Base-by-base conservation (phyloP, 2,329 filamentous ascomycete genomes). In the Colletotrichum sojae region DNA sequence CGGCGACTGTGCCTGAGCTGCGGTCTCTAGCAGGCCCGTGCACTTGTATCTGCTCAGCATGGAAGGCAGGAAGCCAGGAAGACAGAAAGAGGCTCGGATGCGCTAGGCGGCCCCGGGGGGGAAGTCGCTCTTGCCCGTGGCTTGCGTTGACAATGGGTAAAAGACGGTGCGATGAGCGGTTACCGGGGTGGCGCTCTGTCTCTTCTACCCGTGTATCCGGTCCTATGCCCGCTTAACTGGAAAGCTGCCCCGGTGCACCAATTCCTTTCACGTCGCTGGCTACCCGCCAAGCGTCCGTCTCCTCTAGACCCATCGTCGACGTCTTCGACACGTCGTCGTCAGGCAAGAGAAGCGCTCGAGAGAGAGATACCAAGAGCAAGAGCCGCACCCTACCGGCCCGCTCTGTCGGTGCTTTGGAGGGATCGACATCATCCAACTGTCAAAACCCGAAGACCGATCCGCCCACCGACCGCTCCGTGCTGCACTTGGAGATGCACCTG, bases 141-240 rank as follows among this genome's bases (percentile, higher is more conserved):
- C 31, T 36, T 36, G 31, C 31, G 31, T 36, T 36, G 31, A 15
- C 36, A 31, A 25, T 51, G 52, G 16, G 31, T 8, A 36, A 36
- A 36, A 10, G 10, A 36, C 31, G 31, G 31, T 36, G 31, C 58
- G 6, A 45, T 31, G 27, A 49, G 55, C 62, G 36, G 66, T 66
- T 66, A 60, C 55, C 55, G 51, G 36, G 66, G 62, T 60, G 66
- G 62, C 66, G 66, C 66, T 60, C 66, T 66, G 66, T 56, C 66
- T 56, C 60, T 66, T 60, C 56, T 31, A 46, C 61, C 36, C 61
- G 43, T 69, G 62, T 25, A 54, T n/a, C 25, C 15, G n/a, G 6
- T 4, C 10, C 16, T 18, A 12, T 3, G 15, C 52, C 15, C 27
- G 8, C 13, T 55, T 52, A 59, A 48, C 31, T 36, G 6, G 27